Evolutionary conservation across 2,329 filamentous ascomycete species (phyloP).

Genomic region (Verticillium tricorpus): DNA sequence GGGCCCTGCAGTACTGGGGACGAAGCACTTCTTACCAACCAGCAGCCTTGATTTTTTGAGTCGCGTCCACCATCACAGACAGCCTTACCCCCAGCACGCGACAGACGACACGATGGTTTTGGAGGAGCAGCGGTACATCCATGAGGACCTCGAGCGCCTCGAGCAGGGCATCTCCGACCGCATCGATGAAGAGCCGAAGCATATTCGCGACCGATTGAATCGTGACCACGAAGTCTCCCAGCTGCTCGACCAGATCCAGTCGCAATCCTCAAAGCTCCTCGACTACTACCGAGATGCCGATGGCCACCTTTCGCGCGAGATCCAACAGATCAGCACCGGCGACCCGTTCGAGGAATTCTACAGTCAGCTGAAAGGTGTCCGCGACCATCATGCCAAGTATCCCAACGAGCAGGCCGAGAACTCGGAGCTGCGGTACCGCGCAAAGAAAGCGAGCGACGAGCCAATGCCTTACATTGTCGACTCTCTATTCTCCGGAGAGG

Average conservation of each 20-base stretch:
- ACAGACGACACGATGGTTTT: conserved; percentile 58
- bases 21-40: background rate
- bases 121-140: conserved; percentile 89
- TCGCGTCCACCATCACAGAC: background rate
- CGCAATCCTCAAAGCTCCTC: conserved; percentile 75
- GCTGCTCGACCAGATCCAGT: conserved; percentile 82
- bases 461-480: conserved; percentile 68
- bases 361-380: conserved; percentile 74
- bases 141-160: conserved; percentile 93
- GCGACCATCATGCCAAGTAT: conserved; percentile 84
- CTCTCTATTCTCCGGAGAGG: conserved; percentile 91
- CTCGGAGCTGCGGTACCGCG: conserved; percentile 85
- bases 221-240: conserved; percentile 88
- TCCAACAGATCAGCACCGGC: conserved; percentile 77
- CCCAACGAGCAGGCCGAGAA: conserved; percentile 95
- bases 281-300: conserved; percentile 80
- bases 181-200: conserved; percentile 77
- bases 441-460: conserved; percentile 56
- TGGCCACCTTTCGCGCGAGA: conserved; percentile 68
- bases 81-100: background rate
- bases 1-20: background rate
- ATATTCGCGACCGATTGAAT: conserved; percentile 86
- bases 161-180: conserved; percentile 92
- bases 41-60: background rate
- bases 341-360: conserved; percentile 92